Conservation (phyloP, 192 early-diverging fungal genomes). For the Linnemannia hyalina region DNA sequence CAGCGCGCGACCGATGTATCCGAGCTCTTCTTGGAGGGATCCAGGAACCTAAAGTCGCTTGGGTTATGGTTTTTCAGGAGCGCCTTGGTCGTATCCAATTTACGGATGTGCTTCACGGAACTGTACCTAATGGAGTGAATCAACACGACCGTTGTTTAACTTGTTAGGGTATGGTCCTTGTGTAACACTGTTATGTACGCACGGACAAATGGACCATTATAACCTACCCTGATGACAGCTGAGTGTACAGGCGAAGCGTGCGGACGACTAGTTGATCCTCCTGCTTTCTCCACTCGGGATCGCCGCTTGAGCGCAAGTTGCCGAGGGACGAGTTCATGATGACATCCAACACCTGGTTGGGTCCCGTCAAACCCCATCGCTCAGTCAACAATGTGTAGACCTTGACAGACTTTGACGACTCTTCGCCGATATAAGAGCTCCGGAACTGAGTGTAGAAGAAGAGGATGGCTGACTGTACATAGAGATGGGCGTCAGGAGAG, state of each 20-base stretch:
- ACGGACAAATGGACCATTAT: background rate
- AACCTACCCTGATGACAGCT: constrained; percentile 76
- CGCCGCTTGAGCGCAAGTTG: constrained; percentile 45
- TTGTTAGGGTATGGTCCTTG: background rate
- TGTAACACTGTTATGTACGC: background rate
- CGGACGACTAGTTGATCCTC: constrained; percentile 54
- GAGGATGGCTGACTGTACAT: constrained; percentile 84
- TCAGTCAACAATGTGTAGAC: constrained; percentile 76
- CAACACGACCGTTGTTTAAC: background rate
- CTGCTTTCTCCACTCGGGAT: constrained; percentile 44
- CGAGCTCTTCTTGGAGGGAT: constrained; percentile 67
- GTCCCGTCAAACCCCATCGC: constrained; percentile 76
- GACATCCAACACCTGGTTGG: constrained; percentile 69
- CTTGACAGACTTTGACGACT: constrained; percentile 67
- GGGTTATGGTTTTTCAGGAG: constrained; percentile 81
- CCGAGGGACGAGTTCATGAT: constrained; percentile 65
- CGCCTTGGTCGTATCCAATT: constrained; percentile 76
- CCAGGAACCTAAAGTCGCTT: constrained; percentile 81
- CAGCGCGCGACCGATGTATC: constrained; percentile 50
- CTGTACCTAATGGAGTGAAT: constrained; percentile 67
- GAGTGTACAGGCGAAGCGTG: constrained; percentile 81
- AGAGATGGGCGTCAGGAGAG: constrained; percentile 65
- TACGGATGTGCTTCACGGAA: constrained; percentile 80
- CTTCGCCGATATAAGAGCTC: constrained; percentile 86
- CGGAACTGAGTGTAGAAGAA: constrained; percentile 84